Evolutionary conservation across 2,329 filamentous ascomycete species (phyloP).

Genomic region (Aspergillus pseudonomiae): DNA sequence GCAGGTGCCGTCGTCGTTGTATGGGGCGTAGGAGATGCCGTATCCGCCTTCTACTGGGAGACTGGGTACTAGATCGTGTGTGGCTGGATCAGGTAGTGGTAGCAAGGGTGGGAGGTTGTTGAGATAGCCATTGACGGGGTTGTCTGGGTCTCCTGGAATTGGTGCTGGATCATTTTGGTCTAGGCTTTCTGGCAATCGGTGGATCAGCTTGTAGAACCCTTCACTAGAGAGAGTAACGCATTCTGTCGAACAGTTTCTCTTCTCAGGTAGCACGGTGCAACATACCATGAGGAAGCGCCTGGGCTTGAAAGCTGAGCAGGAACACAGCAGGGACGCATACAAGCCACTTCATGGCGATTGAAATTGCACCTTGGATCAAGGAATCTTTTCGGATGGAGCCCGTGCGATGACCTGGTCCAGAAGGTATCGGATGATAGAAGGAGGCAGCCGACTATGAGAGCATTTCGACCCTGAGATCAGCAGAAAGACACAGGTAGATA

Average conservation of each 20-base stretch:
- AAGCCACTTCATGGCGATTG: conserved; percentile 21
- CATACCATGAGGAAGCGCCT: conserved; percentile 31
- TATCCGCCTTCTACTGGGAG: conserved; percentile 24
- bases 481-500: neutral
- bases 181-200: neutral
- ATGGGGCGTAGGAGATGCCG: conserved; percentile 63
- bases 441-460: neutral
- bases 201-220: neutral
- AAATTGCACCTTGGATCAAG: neutral
- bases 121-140: neutral
- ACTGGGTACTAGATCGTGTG: neutral
- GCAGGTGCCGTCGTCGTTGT: conserved; percentile 62
- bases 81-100: neutral
- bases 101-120: neutral
- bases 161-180: neutral
- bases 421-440: neutral
- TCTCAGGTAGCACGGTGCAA: neutral
- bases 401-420: neutral
- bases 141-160: neutral
- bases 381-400: neutral
- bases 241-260: neutral
- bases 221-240: too few relatives aligned
- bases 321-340: conserved; percentile 25
- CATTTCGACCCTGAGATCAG: neutral
- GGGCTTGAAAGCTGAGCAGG: conserved; percentile 21